Base-by-base conservation (phyloP, 495 filamentous ascomycete species). In the Extremus antarcticus region DNA sequence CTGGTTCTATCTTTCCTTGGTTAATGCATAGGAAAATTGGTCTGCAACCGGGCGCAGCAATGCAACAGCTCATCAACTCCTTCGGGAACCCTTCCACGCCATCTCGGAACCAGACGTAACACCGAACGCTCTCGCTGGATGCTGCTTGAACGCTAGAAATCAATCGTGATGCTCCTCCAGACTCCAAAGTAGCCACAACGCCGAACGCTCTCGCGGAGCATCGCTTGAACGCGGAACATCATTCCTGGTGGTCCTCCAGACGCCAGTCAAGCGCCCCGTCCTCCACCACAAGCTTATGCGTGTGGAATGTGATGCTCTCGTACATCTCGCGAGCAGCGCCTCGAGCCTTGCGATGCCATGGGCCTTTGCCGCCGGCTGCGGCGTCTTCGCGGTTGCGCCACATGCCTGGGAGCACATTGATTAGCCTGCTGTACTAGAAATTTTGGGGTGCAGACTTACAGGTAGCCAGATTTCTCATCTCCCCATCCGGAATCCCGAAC, bases 391-490 rank as follows among this genome's bases (percentile, higher is more conserved):
- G 50, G 29, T 54, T 61, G 32, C 59, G 59, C 62, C 64, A 66
- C 23, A 68, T 58, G 55, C 66, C 66, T 68, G 23, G 9, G 19
- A 38, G 15, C 9, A 11, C 10, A 23, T 57, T 35, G 16, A 7
- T 40, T 39, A 51, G 22, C 17, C 13, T 19, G n/a, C 24, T 8
- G 21, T 21, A 7, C 10, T 0, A 20, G 9, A 47, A 17, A 1
- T n/a, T 4, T n/a, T 20, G n/a, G n/a, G 22, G 2, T 48, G n/a
- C 17, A 0, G 24, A 57, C 67, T 58, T 58, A 69, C 67, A 69
- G 56, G 67, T 69, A 0, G 67, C 67, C 53, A 69, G 47, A 45
- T 69, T 69, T 51, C 62, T 43, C 52, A 55, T 54, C 43, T 62
- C 61, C 4, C 17, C 51, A 54, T 66, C 58, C 4, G 51, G 47